Conservation (phyloP, 1,284 basidiomycete species). For the Ceratobasidium sp. region DNA sequence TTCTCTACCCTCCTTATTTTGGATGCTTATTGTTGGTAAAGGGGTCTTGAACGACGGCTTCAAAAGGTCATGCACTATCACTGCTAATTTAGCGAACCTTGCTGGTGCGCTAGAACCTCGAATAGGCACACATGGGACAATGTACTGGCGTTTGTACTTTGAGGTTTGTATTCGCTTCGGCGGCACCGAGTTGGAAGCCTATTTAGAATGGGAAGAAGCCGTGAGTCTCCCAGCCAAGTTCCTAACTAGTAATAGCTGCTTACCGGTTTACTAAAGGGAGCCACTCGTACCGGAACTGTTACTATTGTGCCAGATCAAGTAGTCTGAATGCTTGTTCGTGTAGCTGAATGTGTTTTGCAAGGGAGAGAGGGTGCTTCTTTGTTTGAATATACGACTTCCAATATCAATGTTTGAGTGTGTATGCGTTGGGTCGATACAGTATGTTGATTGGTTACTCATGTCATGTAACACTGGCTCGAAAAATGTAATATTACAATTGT, state of each 20-base stretch:
- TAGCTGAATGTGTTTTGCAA: too few relatives aligned
- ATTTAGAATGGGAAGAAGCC: constrained; percentile 42
- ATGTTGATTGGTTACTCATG: too few relatives aligned
- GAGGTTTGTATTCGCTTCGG: constrained; percentile 39
- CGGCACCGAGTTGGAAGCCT: constrained; percentile 38
- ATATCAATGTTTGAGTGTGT: too few relatives aligned
- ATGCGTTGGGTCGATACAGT: too few relatives aligned
- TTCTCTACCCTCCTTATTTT: neutral
- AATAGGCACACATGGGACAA: neutral
- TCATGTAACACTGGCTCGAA: too few relatives aligned
- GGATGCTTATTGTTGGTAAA: neutral
- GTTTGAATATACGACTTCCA: too few relatives aligned
- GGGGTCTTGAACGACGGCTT: neutral
- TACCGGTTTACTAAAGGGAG: neutral
- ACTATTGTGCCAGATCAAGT: neutral
- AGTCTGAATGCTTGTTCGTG: too few relatives aligned
- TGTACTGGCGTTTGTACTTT: constrained; percentile 34
- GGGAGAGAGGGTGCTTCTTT: too few relatives aligned
- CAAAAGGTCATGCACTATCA: constrained; percentile 25
- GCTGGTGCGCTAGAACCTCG: constrained; percentile 2
- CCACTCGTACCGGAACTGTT: neutral
- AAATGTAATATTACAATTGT: too few relatives aligned
- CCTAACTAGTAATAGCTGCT: neutral
- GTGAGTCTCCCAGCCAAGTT: neutral
- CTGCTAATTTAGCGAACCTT: constrained; percentile 5